A percentile compares a stretch with the other conserved stretches of the same genome.
Evolutionary conservation across 2,329 filamentous ascomycete species (phyloP).

Genomic region (Didymella pomorum): DNA sequence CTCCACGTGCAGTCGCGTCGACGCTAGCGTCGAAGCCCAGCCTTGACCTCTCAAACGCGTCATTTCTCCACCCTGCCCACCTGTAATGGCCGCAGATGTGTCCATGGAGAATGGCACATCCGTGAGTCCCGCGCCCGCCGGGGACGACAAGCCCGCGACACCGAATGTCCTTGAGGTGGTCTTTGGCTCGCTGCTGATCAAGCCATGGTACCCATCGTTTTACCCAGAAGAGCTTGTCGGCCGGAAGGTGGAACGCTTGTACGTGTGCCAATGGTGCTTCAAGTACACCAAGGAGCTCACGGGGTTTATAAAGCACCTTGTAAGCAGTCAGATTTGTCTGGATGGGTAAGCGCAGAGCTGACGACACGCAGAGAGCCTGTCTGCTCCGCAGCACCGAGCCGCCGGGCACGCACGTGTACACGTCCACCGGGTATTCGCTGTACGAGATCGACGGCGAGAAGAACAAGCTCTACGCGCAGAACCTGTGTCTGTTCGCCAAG

Average conservation of each 20-base stretch:
- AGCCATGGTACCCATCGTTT: slow-evolving; percentile 92
- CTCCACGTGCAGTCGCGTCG: slow-evolving; percentile 13
- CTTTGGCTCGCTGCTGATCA: slow-evolving; percentile 82
- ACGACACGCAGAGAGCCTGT: slow-evolving; percentile 53
- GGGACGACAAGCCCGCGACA: slow-evolving; percentile 26
- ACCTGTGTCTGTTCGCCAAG: slow-evolving; percentile 94
- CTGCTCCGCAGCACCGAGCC: slow-evolving; percentile 53
- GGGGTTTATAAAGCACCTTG: slow-evolving; percentile 57
- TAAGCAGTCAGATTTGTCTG: slow-evolving; percentile 2
- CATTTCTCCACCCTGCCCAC: slow-evolving; percentile 8
- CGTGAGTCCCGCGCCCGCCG: slow-evolving; percentile 10
- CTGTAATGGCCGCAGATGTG: slow-evolving; percentile 21
- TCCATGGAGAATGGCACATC: slow-evolving; percentile 21
- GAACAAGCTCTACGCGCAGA: slow-evolving; percentile 89
- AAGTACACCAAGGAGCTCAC: slow-evolving; percentile 75
- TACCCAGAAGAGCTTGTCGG: slow-evolving; percentile 73
- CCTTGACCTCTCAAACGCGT: slow-evolving; percentile 9
- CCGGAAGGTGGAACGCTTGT: slow-evolving; percentile 64
- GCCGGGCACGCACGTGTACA: slow-evolving; percentile 79
- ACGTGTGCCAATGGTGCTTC: slow-evolving; percentile 93
- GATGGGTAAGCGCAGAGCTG: neutral
- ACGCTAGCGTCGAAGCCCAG: slow-evolving; percentile 6
- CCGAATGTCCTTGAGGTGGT: slow-evolving; percentile 89
- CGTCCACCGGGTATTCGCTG: slow-evolving; percentile 81
- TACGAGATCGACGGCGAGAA: slow-evolving; percentile 93